phyloP scores from a whole-genome alignment of 257 asterid genomes.

The Rhazya stricta region DNA sequence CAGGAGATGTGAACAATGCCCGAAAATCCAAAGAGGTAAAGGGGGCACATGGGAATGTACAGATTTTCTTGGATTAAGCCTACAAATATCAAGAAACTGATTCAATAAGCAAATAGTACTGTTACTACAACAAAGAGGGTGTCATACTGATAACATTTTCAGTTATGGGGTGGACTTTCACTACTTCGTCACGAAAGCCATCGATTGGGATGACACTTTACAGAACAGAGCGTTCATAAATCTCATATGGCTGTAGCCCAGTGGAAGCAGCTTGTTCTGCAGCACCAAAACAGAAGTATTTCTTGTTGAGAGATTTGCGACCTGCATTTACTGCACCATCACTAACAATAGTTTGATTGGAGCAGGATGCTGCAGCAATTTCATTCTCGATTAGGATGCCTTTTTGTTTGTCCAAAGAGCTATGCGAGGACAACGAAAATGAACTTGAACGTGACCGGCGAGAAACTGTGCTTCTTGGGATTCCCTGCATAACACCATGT shows the following conservation, averaged over 20 bases:
- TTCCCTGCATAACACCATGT: slow-evolving; percentile 65
- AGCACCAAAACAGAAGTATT: slow-evolving; percentile 64
- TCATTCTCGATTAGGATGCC: slow-evolving; percentile 42
- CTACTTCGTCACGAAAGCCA: too few relatives aligned
- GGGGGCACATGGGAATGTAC: background rate
- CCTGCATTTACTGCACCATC: slow-evolving; percentile 25
- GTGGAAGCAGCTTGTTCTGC: slow-evolving; percentile 20
- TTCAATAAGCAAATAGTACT: background rate
- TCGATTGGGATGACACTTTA: background rate
- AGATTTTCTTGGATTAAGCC: background rate
- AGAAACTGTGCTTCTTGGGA: slow-evolving; percentile 33
- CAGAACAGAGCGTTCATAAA: slow-evolving; percentile 28
- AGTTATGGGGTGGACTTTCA: background rate
- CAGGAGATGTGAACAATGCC: too few relatives aligned
- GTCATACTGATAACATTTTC: background rate
- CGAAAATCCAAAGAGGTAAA: background rate
- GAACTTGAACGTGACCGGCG: slow-evolving; percentile 75
- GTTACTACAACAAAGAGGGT: background rate
- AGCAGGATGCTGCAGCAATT: slow-evolving; percentile 36
- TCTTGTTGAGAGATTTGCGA: slow-evolving; percentile 43
- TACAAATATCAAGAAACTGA: background rate
- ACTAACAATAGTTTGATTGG: slow-evolving; percentile 20
- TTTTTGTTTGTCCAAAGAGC: slow-evolving; percentile 47
- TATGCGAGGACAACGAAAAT: slow-evolving; percentile 58
- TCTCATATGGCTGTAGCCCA: slow-evolving; percentile 40